phyloP scores from a whole-genome alignment of 2,329 filamentous ascomycete species.

The Diaporthe velutina region DNA sequence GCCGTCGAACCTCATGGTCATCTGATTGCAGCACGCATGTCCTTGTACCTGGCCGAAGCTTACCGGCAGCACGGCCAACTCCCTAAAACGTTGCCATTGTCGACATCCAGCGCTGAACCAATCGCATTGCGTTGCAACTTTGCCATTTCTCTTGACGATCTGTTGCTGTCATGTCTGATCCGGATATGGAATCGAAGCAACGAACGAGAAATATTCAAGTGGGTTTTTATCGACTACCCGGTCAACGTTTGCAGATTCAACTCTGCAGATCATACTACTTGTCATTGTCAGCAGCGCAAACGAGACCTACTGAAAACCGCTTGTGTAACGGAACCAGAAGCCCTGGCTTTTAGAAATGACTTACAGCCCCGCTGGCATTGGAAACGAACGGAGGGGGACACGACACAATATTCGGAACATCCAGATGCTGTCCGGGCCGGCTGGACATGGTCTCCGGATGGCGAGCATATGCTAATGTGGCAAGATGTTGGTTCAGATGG shows the following conservation, averaged over 20 bases:
- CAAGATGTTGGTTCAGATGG: conserved; percentile 9
- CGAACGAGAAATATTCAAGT: conserved; percentile 1
- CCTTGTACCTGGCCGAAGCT: conserved; percentile 27
- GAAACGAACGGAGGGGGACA: conserved; percentile 18
- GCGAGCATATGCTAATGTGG: conserved; percentile 16
- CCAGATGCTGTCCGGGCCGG: background rate
- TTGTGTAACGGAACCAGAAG: conserved; percentile 18
- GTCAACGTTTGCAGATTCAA: background rate
- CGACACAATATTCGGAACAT: background rate
- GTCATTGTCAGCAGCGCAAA: background rate
- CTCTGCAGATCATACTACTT: background rate
- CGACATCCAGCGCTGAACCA: background rate
- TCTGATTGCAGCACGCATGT: conserved; percentile 34
- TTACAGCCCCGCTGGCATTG: background rate
- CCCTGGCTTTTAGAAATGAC: conserved; percentile 29
- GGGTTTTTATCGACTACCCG: conserved; percentile 23
- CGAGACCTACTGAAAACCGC: conserved; percentile 14
- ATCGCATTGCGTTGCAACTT: conserved; percentile 23
- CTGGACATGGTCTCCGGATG: background rate
- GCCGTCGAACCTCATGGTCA: conserved; percentile 14
- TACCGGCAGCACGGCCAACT: background rate
- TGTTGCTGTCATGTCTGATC: conserved; percentile 9
- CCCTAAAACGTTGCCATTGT: background rate
- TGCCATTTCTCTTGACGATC: conserved; percentile 24
- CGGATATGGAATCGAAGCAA: conserved; percentile 22